These are phyloP conservation scores for Acacia crassicarpa DNA, from an alignment of 306 rosid genomes.

Conservation along the genomic window DNA sequence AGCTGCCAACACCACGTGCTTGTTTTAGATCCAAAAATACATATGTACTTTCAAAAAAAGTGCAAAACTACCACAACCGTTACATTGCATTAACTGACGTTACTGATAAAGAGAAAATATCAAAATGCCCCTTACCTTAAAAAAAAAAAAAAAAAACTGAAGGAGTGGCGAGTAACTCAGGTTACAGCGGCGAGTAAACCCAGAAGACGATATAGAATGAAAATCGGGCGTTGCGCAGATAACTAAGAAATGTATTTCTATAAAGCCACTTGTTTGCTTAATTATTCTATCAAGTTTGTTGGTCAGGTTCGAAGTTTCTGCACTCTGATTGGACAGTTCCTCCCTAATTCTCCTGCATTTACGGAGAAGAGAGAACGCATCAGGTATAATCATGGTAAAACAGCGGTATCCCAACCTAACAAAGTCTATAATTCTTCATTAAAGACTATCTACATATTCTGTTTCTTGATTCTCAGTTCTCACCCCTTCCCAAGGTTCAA, in stretches of 20 bases:
- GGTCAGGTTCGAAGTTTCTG: conserved; percentile 82
- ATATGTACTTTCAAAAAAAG: no score
- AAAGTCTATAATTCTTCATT: conserved; percentile 10
- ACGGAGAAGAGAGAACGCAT: neutral
- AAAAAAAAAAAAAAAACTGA: no score
- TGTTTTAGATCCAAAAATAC: no score
- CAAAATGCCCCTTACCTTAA: no score
- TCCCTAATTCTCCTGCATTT: conserved; percentile 86
- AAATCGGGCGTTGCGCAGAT: neutral
- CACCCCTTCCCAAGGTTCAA: conserved; percentile 98
- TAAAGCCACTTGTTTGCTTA: conserved; percentile 29
- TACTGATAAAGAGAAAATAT: no score
- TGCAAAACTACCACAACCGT: no score
- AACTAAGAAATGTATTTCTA: neutral
- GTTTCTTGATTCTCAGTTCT: conserved; percentile 38
- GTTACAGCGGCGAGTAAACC: no score
- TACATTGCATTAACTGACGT: no score
- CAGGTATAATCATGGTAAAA: neutral
- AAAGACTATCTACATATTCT: neutral
- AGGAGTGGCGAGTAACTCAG: no score
- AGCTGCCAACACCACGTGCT: no score
- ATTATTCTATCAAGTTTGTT: conserved; percentile 96
- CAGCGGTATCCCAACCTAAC: conserved; percentile 2
- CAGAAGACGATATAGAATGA: neutral
- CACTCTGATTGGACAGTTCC: conserved; percentile 79